Evolutionary conservation across 306 rosid genomes (phyloP), one percentile per base, ranked within the genome.

Genomic region (Hippophae rhamnoides): DNA sequence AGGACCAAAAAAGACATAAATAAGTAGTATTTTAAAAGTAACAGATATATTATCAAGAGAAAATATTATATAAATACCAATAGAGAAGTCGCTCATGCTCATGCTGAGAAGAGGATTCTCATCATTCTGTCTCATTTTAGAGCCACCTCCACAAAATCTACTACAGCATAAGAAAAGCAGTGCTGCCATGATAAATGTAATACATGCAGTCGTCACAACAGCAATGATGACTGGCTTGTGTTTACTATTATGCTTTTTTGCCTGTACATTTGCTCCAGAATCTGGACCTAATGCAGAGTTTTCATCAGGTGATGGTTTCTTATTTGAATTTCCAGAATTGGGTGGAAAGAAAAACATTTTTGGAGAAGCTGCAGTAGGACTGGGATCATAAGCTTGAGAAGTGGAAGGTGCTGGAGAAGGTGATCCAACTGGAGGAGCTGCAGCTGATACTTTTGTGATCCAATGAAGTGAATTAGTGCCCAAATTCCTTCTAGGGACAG

Each of bases 31-130:
- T 60, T 14, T 31, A 47, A 60, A 56, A 54, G 53, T 56, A 14
- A 56, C 44, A n/a, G 61, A 54, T 12, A 31, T 67, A 41, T 50
- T 41, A 49, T 3, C 10, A 13, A 13, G 60, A 67, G n/a, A 56
- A 41, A 38, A 13, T 44, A 40, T 66, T 40, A 64, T 66, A 60
- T 50, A 72, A 57, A 14, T 82, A 86, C 95, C 93, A 61, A 57
- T 43, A 65, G 97, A 83, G 76, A 63, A 74, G 76, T 88, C 94
- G 43, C 74, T 71, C 71, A 64, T 49, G 80, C 89, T 88, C 82
- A 83, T 43, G 82, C 84, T 80, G 62, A 92, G 95, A 54, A 92
- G 88, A 41, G 99, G 97, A 68, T 84, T 88, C 68, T 88, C 90
- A 73, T 92, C 99, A 59, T 64, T 88, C 69, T 68, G 77, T 13